Conservation (phyloP, 2,329 filamentous ascomycete genomes). For the Bipolaris cookei region DNA sequence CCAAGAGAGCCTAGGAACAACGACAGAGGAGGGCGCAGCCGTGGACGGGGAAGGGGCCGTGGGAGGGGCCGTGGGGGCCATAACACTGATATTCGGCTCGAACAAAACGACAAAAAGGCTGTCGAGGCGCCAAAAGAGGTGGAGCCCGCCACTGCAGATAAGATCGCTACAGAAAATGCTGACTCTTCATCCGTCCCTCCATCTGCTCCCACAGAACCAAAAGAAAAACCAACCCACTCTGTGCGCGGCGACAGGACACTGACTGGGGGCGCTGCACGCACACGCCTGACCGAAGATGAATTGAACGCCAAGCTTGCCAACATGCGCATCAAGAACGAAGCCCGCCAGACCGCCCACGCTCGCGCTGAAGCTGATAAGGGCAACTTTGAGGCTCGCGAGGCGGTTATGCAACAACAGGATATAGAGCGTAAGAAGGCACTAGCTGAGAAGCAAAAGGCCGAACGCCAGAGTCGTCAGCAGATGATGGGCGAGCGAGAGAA, state of each 20-base stretch:
- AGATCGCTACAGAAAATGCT: constrained; percentile 11
- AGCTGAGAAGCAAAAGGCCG: constrained; percentile 50
- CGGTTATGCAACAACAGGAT: constrained; percentile 60
- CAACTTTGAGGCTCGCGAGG: constrained; percentile 68
- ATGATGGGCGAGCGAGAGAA: constrained; percentile 69
- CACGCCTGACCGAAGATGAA: constrained; percentile 66
- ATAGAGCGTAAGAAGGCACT: constrained; percentile 48
- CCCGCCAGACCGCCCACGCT: constrained; percentile 65
- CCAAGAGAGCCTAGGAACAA: constrained; percentile 38
- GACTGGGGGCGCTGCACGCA: constrained; percentile 42
- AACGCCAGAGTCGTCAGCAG: constrained; percentile 60
- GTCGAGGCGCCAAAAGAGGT: constrained; percentile 27
- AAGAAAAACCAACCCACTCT: constrained; percentile 33
- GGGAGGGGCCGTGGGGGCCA: constrained; percentile 30
- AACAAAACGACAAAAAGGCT: constrained; percentile 24
- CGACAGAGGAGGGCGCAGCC: constrained; percentile 37
- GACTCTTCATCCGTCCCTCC: constrained; percentile 22
- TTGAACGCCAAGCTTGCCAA: constrained; percentile 65
- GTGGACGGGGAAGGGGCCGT: constrained; percentile 35
- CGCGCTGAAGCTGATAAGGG: constrained; percentile 72
- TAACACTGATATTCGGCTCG: constrained; percentile 21
- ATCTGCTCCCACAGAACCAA: constrained; percentile 30
- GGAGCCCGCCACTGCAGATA: constrained; percentile 27
- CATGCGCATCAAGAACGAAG: constrained; percentile 67
- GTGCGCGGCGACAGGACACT: constrained; percentile 45